phyloP scores from a whole-genome alignment of 2,329 filamentous ascomycete species.

The Ceratocystis lukuohia region DNA sequence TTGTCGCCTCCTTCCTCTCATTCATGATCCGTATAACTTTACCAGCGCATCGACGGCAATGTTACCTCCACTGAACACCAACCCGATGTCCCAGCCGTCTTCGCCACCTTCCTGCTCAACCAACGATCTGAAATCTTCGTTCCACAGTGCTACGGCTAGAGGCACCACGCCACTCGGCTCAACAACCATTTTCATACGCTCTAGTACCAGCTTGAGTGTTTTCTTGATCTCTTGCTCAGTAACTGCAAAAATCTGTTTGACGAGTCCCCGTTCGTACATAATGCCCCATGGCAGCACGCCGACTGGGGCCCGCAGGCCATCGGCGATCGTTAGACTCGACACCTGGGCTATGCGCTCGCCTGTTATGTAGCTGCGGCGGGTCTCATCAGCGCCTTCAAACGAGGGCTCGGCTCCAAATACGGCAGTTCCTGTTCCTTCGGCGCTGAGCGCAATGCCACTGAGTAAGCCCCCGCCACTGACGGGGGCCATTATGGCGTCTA shows the following conservation, averaged over 20 bases:
- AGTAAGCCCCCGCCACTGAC: slow-evolving; percentile 84
- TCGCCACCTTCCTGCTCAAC: slow-evolving; percentile 58
- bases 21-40: slow-evolving; percentile 32
- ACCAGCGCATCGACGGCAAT: slow-evolving; percentile 41
- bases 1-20: neutral
- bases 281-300: slow-evolving; percentile 64
- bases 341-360: slow-evolving; percentile 55
- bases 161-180: slow-evolving; percentile 82
- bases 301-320: slow-evolving; percentile 75
- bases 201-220: slow-evolving; percentile 64
- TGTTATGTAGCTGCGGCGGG: slow-evolving; percentile 51
- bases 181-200: slow-evolving; percentile 80
- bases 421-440: slow-evolving; percentile 53
- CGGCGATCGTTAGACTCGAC: slow-evolving; percentile 67
- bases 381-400: slow-evolving; percentile 76
- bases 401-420: slow-evolving; percentile 83
- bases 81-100: slow-evolving; percentile 57
- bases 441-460: slow-evolving; percentile 65
- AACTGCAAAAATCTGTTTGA: slow-evolving; percentile 58
- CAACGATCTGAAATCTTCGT: slow-evolving; percentile 65
- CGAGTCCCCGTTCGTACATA: slow-evolving; percentile 57
- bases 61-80: slow-evolving; percentile 50
- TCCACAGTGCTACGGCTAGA: slow-evolving; percentile 67
- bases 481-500: slow-evolving; percentile 67
- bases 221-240: slow-evolving; percentile 68